Conservation (phyloP, 164 flowering plant species). For the grape (Vitis vinifera) region ASM3070453v1 NC_081821.1:5601001-5601500, state of each 20-base stretch:
- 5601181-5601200: background rate
- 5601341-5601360: too few relatives aligned
- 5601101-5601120: background rate
- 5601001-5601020: too few relatives aligned
- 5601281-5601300: background rate
- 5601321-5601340: background rate
- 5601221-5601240: background rate
- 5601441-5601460: too few relatives aligned
- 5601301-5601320: background rate
- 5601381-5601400: too few relatives aligned
- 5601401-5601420: too few relatives aligned
- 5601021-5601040: background rate
- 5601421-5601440: too few relatives aligned
- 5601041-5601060: conserved; percentile 2
- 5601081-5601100: background rate
- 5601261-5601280: background rate
- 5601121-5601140: background rate
- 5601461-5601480: too few relatives aligned
- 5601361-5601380: too few relatives aligned
- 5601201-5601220: background rate
- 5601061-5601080: background rate
- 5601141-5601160: background rate
- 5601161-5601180: background rate
- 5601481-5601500: too few relatives aligned
- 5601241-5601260: background rate